phyloP scores from a whole-genome alignment of 2,329 filamentous ascomycete species.

The Epichloe amarillans region DNA sequence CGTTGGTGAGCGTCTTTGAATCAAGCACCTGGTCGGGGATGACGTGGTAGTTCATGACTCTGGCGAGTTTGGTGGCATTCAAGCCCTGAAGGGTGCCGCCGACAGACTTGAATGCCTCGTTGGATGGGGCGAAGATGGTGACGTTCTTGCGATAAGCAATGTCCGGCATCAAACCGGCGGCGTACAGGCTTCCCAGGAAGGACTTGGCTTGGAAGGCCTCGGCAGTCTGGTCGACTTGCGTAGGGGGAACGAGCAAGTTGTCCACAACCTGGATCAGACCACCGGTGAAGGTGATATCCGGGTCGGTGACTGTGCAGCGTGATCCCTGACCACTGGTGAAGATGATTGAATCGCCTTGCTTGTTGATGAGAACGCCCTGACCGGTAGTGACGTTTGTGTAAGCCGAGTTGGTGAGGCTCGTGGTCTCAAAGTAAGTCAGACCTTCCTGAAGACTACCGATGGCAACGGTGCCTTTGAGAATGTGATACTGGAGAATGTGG shows the following conservation, averaged over 20 bases:
- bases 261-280: slow-evolving; percentile 40
- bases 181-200: slow-evolving; percentile 24
- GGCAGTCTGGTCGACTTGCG: slow-evolving; percentile 33
- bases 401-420: slow-evolving; percentile 26
- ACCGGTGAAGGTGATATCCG: slow-evolving; percentile 33
- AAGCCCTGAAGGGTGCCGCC: slow-evolving; percentile 37
- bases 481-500: slow-evolving; percentile 48
- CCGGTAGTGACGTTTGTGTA: slow-evolving; percentile 38
- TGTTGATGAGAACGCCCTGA: slow-evolving; percentile 33
- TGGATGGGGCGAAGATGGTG: slow-evolving; percentile 52
- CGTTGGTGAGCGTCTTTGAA: slow-evolving; percentile 26
- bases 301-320: slow-evolving; percentile 26
- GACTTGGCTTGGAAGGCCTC: slow-evolving; percentile 31
- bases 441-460: slow-evolving; percentile 23
- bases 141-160: slow-evolving; percentile 30
- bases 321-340: slow-evolving; percentile 37
- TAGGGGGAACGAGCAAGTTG: slow-evolving; percentile 35
- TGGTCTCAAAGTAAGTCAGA: slow-evolving; percentile 26
- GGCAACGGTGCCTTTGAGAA: slow-evolving; percentile 38
- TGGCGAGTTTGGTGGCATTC: slow-evolving; percentile 30
- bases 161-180: slow-evolving; percentile 20
- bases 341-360: slow-evolving; percentile 28
- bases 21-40: slow-evolving; percentile 41
- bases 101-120: slow-evolving; percentile 44
- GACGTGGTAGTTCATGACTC: slow-evolving; percentile 52